Conservation (phyloP, 2,329 filamentous ascomycete genomes). For the Fusarium chuoi region DNA sequence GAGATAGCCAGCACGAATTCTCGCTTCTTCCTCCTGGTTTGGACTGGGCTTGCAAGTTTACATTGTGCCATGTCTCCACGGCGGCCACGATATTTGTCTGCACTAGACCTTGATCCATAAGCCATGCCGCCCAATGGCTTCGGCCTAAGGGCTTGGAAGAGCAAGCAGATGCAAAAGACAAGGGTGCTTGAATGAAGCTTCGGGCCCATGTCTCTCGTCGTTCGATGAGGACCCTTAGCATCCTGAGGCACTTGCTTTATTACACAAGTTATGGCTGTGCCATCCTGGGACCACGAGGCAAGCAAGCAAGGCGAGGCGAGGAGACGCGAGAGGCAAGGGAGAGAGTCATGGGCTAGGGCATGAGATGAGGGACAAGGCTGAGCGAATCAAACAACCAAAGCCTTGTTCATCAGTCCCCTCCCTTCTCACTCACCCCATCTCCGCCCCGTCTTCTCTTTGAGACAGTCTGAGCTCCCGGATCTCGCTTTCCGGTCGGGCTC, state of each 20-base stretch:
- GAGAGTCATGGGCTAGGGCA: constrained; percentile 20
- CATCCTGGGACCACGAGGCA: constrained; percentile 42
- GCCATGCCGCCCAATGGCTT: constrained; percentile 32
- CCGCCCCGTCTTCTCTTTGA: constrained; percentile 27
- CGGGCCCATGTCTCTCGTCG: constrained; percentile 19
- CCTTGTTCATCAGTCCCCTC: constrained; percentile 31
- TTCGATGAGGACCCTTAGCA: constrained; percentile 28
- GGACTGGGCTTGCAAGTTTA: constrained; percentile 17
- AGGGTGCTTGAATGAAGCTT: constrained; percentile 19
- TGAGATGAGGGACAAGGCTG: constrained; percentile 39
- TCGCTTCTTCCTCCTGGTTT: constrained; percentile 11
- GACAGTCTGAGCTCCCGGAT: constrained; percentile 33
- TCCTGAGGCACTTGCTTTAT: constrained; percentile 23
- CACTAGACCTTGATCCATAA: constrained; percentile 35
- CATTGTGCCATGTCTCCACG: constrained; percentile 22
- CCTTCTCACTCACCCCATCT: constrained; percentile 31
- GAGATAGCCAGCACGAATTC: constrained; percentile 14
- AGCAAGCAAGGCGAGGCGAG: constrained; percentile 35
- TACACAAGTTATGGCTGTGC: constrained; percentile 28
- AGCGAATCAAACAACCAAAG: constrained; percentile 38
- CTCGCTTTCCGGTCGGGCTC: constrained; percentile 33
- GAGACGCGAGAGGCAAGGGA: constrained; percentile 30
- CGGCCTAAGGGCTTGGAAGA: constrained; percentile 26
- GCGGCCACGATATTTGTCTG: constrained; percentile 30
- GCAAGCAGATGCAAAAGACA: constrained; percentile 26